phyloP scores from a whole-genome alignment of 164 flowering plant genomes.

The Amborella trichopoda region DNA sequence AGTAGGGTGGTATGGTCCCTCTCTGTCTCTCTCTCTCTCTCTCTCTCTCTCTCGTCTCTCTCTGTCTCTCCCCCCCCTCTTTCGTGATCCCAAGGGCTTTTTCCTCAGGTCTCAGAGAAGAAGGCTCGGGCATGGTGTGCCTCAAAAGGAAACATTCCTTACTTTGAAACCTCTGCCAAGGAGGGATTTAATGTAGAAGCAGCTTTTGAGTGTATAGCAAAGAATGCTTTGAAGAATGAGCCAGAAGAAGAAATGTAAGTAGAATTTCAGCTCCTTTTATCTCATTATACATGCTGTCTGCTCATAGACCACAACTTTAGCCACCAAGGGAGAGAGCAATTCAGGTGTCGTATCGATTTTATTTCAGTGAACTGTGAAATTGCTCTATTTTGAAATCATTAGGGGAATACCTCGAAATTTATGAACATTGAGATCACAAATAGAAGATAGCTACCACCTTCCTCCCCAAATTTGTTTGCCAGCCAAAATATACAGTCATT shows the following conservation, averaged over 20 bases:
- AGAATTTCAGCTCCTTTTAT: not conserved
- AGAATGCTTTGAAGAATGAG: conserved; percentile 75
- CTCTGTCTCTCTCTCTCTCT: not conserved
- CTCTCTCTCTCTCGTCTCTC: not conserved
- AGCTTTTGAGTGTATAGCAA: conserved; percentile 83
- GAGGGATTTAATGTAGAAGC: conserved; percentile 83
- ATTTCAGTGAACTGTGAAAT: not conserved
- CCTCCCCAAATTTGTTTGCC: no score
- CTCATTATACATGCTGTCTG: not conserved
- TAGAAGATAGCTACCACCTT: no score
- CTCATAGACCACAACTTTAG: not conserved
- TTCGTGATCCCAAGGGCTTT: not conserved
- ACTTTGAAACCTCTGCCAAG: conserved; percentile 94
- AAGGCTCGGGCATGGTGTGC: conserved; percentile 97
- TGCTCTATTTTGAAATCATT: not conserved
- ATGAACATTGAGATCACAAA: no score
- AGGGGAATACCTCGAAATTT: no score
- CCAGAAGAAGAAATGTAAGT: conserved; percentile 92
- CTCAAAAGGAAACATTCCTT: conserved; percentile 87
- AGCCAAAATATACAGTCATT: no score
- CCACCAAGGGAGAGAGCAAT: not conserved
- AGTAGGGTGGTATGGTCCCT: conserved; percentile 65
- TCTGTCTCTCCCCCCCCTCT: not conserved
- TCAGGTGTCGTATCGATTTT: not conserved
- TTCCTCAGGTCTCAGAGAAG: conserved; percentile 72